phyloP scores from a whole-genome alignment of 345 rosid genomes.

The Nasturtium officinale region DNA sequence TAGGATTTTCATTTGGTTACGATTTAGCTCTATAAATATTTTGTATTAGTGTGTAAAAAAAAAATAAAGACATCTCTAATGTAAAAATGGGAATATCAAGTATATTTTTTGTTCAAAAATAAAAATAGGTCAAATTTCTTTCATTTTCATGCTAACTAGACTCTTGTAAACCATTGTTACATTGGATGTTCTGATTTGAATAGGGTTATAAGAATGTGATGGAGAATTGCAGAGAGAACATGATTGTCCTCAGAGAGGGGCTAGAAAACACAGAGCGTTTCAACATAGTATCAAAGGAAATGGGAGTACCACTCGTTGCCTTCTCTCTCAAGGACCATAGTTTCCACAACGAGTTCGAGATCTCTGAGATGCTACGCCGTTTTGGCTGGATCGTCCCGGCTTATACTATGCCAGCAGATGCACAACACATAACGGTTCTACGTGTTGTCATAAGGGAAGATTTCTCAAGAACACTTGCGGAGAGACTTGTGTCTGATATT shows the following conservation, averaged over 20 bases:
- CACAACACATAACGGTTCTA: constrained; percentile 83
- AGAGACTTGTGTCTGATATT: constrained; percentile 70
- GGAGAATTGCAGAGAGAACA: constrained; percentile 86
- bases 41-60: not conserved
- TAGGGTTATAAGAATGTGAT: constrained; percentile 85
- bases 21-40: not conserved
- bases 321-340: constrained; percentile 80
- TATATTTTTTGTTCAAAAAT: too few species aligned
- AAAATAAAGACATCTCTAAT: not conserved
- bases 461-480: constrained; percentile 86
- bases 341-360: constrained; percentile 71
- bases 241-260: constrained; percentile 69
- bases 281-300: constrained; percentile 77
- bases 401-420: constrained; percentile 89
- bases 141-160: not conserved
- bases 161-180: not conserved
- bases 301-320: constrained; percentile 87
- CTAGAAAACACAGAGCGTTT: constrained; percentile 71
- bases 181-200: not conserved
- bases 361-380: constrained; percentile 78
- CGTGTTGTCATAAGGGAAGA: constrained; percentile 93
- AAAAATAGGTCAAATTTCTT: not conserved
- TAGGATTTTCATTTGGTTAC: not conserved
- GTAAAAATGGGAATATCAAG: not conserved
- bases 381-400: constrained; percentile 97